These are phyloP conservation scores for Paxillus ammoniavirescens DNA, from an alignment of 768 basidiomycete species.

Conservation along the genomic window DNA sequence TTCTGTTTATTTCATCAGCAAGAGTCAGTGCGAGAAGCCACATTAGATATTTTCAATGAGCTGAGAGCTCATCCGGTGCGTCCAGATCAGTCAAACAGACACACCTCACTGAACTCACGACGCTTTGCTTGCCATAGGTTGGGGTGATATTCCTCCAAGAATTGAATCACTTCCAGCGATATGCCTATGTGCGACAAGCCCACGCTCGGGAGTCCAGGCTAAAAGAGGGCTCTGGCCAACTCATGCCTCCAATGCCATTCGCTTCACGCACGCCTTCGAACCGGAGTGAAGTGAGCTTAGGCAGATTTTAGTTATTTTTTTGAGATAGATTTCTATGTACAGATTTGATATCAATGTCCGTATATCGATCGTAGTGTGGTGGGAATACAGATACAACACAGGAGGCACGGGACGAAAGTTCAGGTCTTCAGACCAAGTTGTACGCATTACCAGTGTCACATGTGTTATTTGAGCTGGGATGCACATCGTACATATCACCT, in stretches of 20 bases:
- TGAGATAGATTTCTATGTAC: no score
- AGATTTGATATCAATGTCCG: no score
- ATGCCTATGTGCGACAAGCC: constrained; percentile 83
- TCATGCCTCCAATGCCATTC: constrained; percentile 32
- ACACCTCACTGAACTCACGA: neutral
- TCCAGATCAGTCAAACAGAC: no score
- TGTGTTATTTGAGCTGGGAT: no score
- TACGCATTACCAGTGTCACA: no score
- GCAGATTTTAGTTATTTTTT: constrained; percentile 27
- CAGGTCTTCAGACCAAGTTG: no score
- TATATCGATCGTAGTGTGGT: no score
- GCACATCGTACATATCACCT: no score
- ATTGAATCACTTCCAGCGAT: constrained; percentile 87
- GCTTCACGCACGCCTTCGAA: constrained; percentile 43
- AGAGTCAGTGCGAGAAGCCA: constrained; percentile 70
- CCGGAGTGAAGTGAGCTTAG: constrained; percentile 44
- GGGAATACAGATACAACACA: no score
- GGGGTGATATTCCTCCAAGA: constrained; percentile 74
- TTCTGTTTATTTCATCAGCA: constrained; percentile 92
- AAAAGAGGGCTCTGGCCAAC: constrained; percentile 33
- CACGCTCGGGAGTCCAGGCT: constrained; percentile 56
- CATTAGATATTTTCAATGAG: constrained; percentile 82
- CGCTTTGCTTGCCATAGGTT: constrained; percentile 45
- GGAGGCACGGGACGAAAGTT: no score
- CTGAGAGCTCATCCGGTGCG: neutral